Base-by-base conservation (phyloP, 2,329 filamentous ascomycete species). In the Colletotrichum somersetense region DNA sequence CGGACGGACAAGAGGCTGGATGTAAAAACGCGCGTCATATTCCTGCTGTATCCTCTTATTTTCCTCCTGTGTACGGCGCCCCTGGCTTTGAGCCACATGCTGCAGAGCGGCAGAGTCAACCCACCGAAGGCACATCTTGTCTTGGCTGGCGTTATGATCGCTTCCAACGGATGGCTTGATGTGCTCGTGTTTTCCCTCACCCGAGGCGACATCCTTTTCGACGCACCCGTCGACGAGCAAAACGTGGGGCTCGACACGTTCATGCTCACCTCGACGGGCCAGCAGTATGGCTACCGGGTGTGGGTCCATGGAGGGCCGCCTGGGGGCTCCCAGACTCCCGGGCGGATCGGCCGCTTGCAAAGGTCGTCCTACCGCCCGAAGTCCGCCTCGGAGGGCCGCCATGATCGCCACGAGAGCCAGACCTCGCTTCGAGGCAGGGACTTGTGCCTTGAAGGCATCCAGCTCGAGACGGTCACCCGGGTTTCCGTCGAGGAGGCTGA, bases 1-100 rank as follows among this genome's bases (percentile, higher is more conserved):
- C 64, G n/a, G 10, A 38, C 48, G 10, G 59, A 64, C 12, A 5
- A 18, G 1, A 61, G 38, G 18, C 53, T 55, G 11, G 65, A 72
- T 6, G 23, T 64, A 2, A 53, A 64, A 46, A 69, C 64, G 12
- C 59, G 69, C 5, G 30, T 72, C 6, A 33, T 72, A 12, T 87
- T 91, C 74, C 88, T 91, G 44, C 81, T 89, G 8, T 92, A 92
- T 74, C 90, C 90, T 0, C 75, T 90, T 66, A 87, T 91, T 73
- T 91, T 91, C 76, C 83, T 91, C 42, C 69, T 91, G 30, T 89
- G 89, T 78, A 92, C 89, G 0, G 81, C 89, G 0, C 90, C 90
- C 0, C 81, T 91, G 2, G 89, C 89, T 14, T 82, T 87, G 0
- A 87, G 88, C n/a, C 85, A 89, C 64, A 88, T 91, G 78, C 85